Evolutionary conservation across 1,139 yeast species (phyloP).

Genomic region (Magnusiomyces magnusii): DNA sequence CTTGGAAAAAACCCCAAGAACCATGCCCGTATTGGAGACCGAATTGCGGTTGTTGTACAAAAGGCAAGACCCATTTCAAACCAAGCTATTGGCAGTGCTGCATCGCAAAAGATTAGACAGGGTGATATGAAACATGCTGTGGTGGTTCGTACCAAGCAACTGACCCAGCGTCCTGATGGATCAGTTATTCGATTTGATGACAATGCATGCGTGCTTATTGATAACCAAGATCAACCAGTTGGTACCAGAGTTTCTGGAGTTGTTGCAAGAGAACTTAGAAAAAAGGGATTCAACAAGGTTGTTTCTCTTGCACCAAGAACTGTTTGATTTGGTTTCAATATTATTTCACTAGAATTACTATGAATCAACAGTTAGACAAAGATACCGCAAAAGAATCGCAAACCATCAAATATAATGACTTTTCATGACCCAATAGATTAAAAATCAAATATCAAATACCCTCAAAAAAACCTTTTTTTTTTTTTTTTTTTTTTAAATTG

Average conservation of each 20-base stretch:
- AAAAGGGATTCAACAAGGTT: slow-evolving; percentile 76
- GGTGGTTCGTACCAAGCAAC: slow-evolving; percentile 87
- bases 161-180: slow-evolving; percentile 81
- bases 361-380: neutral
- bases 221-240: slow-evolving; percentile 87
- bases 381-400: neutral
- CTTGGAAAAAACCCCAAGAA: slow-evolving; percentile 80
- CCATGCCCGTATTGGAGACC: slow-evolving; percentile 71
- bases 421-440: neutral
- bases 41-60: slow-evolving; percentile 90
- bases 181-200: slow-evolving; percentile 84
- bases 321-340: slow-evolving; percentile 36
- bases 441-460: neutral
- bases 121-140: slow-evolving; percentile 97
- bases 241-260: slow-evolving; percentile 92
- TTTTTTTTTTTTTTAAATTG: too few species aligned
- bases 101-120: slow-evolving; percentile 73
- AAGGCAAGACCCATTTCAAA: slow-evolving; percentile 79
- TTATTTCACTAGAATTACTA: neutral
- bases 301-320: slow-evolving; percentile 89
- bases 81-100: slow-evolving; percentile 30
- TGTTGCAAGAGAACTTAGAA: slow-evolving; percentile 86
- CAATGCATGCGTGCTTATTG: slow-evolving; percentile 92
- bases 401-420: neutral
- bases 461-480: neutral